Evolutionary conservation across 2,329 filamentous ascomycete species (phyloP).

Genomic region (Malbranchea zuffiana): DNA sequence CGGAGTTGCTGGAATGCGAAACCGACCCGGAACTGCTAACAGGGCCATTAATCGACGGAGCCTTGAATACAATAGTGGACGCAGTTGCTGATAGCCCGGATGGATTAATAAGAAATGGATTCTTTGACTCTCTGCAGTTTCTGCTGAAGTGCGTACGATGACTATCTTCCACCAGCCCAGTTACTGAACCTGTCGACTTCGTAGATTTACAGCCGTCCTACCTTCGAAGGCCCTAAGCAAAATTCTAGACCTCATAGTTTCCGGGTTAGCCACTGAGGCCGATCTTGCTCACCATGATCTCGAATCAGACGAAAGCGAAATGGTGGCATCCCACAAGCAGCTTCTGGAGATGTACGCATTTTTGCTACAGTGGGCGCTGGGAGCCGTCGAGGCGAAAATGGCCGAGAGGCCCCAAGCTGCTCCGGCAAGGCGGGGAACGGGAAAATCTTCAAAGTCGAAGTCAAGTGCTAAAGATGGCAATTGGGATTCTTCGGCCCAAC

Average conservation of each 20-base stretch:
- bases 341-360: slow-evolving; percentile 91
- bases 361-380: slow-evolving; percentile 86
- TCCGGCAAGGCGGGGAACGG: slow-evolving; percentile 60
- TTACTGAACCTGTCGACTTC: slow-evolving; percentile 54
- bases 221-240: slow-evolving; percentile 79
- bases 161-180: slow-evolving; percentile 30
- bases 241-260: slow-evolving; percentile 81
- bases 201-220: slow-evolving; percentile 70
- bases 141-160: slow-evolving; percentile 77
- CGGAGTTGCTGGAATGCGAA: slow-evolving; percentile 79
- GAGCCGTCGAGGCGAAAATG: slow-evolving; percentile 86
- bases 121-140: slow-evolving; percentile 90
- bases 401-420: slow-evolving; percentile 75
- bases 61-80: slow-evolving; percentile 86
- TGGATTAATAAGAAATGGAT: slow-evolving; percentile 63
- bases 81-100: slow-evolving; percentile 86
- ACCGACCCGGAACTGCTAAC: slow-evolving; percentile 78
- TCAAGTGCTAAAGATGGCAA: slow-evolving; percentile 56
- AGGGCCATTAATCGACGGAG: slow-evolving; percentile 65
- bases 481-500: slow-evolving; percentile 82
- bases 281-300: slow-evolving; percentile 77
- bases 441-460: slow-evolving; percentile 63
- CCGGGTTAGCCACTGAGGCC: slow-evolving; percentile 71
- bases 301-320: slow-evolving; percentile 83
- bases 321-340: slow-evolving; percentile 75